phyloP scores from a whole-genome alignment of 2,329 filamentous ascomycete species.

The Claviceps paspali region DNA sequence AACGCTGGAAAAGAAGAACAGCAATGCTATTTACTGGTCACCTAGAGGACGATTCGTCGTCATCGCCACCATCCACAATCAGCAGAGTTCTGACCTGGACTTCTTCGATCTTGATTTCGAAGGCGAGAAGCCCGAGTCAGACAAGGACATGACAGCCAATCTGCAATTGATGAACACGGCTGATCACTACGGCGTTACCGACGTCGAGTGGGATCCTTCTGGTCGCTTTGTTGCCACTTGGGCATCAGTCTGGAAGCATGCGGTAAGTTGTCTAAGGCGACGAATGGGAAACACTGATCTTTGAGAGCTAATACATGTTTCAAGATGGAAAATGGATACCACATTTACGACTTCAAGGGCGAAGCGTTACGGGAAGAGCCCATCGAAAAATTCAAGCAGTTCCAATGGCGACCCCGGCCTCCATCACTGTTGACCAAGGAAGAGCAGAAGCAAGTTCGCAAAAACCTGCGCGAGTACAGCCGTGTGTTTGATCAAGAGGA shows the following conservation, averaged over 20 bases:
- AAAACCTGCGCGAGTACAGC: slow-evolving; percentile 95
- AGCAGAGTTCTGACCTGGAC: slow-evolving; percentile 88
- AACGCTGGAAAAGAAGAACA: slow-evolving; percentile 97
- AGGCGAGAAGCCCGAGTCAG: slow-evolving; percentile 82
- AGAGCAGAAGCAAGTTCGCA: slow-evolving; percentile 94
- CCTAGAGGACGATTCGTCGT: slow-evolving; percentile 91
- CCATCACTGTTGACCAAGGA: slow-evolving; percentile 86
- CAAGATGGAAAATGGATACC: slow-evolving; percentile 98
- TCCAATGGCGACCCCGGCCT: slow-evolving; percentile 84
- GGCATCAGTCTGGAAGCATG: slow-evolving; percentile 90
- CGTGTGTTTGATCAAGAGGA: slow-evolving; percentile 93
- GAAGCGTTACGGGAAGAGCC: slow-evolving; percentile 78
- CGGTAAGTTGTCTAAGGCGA: slow-evolving; percentile 41
- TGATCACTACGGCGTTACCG: slow-evolving; percentile 95
- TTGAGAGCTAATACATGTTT: slow-evolving; percentile 3
- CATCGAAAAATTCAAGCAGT: slow-evolving; percentile 96
- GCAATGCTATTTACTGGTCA: slow-evolving; percentile 98
- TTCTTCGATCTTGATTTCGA: slow-evolving; percentile 98
- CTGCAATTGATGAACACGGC: slow-evolving; percentile 84
- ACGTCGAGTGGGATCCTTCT: slow-evolving; percentile 95
- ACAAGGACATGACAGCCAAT: slow-evolving; percentile 91
- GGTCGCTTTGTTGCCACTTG: slow-evolving; percentile 89
- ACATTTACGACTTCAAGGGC: slow-evolving; percentile 93
- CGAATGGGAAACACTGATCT: background rate
- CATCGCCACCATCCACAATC: slow-evolving; percentile 80